Base-by-base conservation (phyloP, 2,329 filamentous ascomycete species). In the Pseudogymnoascus sp. region DNA sequence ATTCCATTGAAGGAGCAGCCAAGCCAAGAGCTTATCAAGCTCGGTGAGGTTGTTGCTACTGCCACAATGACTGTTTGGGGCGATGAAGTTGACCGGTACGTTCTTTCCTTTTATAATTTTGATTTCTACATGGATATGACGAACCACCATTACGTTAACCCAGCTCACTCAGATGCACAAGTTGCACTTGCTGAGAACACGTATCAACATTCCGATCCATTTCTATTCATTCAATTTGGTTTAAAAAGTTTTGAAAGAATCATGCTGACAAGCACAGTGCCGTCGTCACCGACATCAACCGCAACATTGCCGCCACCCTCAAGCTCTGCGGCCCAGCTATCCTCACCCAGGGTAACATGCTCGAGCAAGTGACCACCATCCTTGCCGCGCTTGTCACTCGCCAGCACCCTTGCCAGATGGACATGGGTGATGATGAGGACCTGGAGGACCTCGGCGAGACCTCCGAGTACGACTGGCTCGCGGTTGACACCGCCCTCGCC, bases 101-200 rank as follows among this genome's bases (percentile, higher is more conserved):
- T 91, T 67, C 11, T 25, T 62, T 63, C 63, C 66, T 62, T 43
- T 64, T 66, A 70, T 41, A 63, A 66, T 62, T 60, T 66, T 68
- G 60, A 45, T 64, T 62, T 41, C 35, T 43, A 62, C 62, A 64
- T 72, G 75, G 73, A 78, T 72, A 88, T 91, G 92, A 97, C 97
- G 92, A 96, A 78, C 81, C 84, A 81, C 58, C 77, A 80, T 85
- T 87, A 73, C 90, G 91, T 93, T 93, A 93, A 93, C 93, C 92
- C 93, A 97, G 93, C 93, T 97, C 93, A 97, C 93, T 96, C 91
- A 90, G 89, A 97, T 88, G 88, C 90, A 60, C 80, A 79, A 83
- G 80, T 79, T 86, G 89, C 86, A 86, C 79, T 87, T 96, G 91
- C 89, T 91, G 91, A 88, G 88, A 95, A 96, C 78, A 81, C 91